Conservation (phyloP, 768 basidiomycete genomes). For the Podaxis sp. region DNA sequence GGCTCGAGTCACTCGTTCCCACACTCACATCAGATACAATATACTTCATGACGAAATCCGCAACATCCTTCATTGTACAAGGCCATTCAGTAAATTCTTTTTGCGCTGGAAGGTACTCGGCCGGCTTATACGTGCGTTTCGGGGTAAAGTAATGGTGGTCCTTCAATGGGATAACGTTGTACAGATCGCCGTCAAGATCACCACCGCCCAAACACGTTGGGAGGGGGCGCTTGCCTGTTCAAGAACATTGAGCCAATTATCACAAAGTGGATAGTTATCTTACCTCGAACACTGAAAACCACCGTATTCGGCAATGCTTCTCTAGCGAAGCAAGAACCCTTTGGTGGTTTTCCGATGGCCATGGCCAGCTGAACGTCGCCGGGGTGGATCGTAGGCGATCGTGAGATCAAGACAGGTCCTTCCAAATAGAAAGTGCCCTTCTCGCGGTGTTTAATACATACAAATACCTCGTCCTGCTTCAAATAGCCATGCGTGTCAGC, state of each 20-base stretch:
- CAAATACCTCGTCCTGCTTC: conserved; percentile 56
- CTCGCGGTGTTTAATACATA: conserved; percentile 46
- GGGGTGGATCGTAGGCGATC: conserved; percentile 68
- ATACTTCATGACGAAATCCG: conserved; percentile 67
- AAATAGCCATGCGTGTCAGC: conserved; percentile 62
- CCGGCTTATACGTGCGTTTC: conserved; percentile 33
- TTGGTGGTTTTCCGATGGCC: conserved; percentile 57
- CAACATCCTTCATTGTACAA: conserved; percentile 62
- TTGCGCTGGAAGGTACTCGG: conserved; percentile 46
- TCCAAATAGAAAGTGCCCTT: conserved; percentile 43
- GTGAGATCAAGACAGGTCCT: conserved; percentile 54
- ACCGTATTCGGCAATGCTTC: conserved; percentile 58
- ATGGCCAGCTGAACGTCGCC: conserved; percentile 59
- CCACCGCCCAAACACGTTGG: conserved; percentile 66
- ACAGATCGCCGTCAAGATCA: conserved; percentile 67
- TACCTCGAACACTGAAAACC: conserved; percentile 62
- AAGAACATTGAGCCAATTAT: neutral
- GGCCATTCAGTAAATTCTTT: conserved; percentile 43
- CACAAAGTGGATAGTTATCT: conserved; percentile 5
- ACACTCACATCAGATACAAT: conserved; percentile 57
- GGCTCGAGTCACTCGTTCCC: neutral
- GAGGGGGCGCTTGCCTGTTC: conserved; percentile 53
- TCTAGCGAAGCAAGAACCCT: conserved; percentile 46
- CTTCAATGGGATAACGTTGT: conserved; percentile 47
- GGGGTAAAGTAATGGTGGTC: conserved; percentile 37